Base-by-base conservation (phyloP, 371 early-diverging fungal genomes). In the Mortierella sp. region DNA sequence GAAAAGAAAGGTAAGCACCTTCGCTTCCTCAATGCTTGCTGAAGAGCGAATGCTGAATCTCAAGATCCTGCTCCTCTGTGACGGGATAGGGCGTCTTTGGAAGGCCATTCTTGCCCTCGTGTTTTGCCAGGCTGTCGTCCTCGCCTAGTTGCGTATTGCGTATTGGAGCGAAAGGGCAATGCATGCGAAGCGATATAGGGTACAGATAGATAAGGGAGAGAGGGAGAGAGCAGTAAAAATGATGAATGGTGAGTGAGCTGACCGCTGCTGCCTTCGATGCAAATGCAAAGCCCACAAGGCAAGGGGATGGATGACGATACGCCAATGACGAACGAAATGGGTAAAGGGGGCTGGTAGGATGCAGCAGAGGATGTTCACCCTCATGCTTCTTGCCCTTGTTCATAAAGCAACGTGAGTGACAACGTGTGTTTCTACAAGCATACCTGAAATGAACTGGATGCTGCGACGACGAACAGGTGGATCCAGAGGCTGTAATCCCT, bases 51-150 rank as follows among this genome's bases (percentile, higher is more conserved):
- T 34, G 75, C 26, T 79, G 76, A 26, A 84, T 72, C 48, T 73
- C 57, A 5, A 50, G 64, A 5, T 77, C 80, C 69, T 84, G 61
- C 10, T 77, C 78, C 5, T 69, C 69, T n/a, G 80, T 80, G 28
- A 73, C 73, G 26, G 84, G 84, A 34, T 84, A 84, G 1, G 84
- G 84, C 24, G 84, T 84, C 81, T 80, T 84, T 74, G 84, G 84
- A 21, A 84, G 48, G 2, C 76, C 83, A 34, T 44, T 46, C 46
- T 79, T 83, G 37, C 55, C 74, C 5, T 80, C 83, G 26, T 79
- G 83, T 37, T 54, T 71, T 34, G 48, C 26, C 43, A 83, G 61
- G 34, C 26, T 74, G 69, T 79, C 80, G 11, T 77, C 80, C 5
- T 83, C 77, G 6, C 70, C 80, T 75, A 73, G 43, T 40, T 54